These are phyloP conservation scores for Fusarium goolgardi DNA, from an alignment of 2,329 filamentous ascomycete species.

Conservation along the genomic window DNA sequence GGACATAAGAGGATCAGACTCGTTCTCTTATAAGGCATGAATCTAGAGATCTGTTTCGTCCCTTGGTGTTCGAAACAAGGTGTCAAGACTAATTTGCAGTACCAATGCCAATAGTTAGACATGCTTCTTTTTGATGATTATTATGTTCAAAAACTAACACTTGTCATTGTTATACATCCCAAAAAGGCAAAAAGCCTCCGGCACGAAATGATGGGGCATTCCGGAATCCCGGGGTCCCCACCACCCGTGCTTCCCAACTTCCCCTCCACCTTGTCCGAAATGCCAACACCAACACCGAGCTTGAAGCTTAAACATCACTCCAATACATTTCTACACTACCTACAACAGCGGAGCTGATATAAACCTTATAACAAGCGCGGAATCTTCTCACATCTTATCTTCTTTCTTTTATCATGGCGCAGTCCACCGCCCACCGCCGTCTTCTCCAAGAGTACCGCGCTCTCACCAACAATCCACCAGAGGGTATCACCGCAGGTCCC, in stretches of 20 bases:
- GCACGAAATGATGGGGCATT: background rate
- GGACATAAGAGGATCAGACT: background rate
- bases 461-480: constrained; percentile 93
- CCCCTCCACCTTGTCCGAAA: constrained; percentile 39
- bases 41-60: background rate
- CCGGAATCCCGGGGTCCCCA: constrained; percentile 30
- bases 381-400: too few species aligned
- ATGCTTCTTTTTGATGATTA: background rate
- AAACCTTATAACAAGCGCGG: too few species aligned
- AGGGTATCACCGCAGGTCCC: constrained; percentile 95
- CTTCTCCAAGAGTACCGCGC: constrained; percentile 97
- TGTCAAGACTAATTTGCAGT: background rate
- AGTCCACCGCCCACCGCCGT: constrained; percentile 76
- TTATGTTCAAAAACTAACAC: background rate
- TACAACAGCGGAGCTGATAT: background rate
- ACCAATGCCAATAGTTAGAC: background rate
- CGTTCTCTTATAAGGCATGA: background rate
- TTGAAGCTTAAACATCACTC: constrained; percentile 2
- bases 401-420: constrained; percentile 58
- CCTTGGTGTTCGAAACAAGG: background rate
- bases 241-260: constrained; percentile 15
- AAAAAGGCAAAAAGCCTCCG: constrained; percentile 10
- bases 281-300: background rate
- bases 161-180: background rate
- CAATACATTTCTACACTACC: background rate